These are phyloP conservation scores for Kodamaea kaohsiungensis DNA, from an alignment of 805 yeast species.

Conservation along the genomic window DNA sequence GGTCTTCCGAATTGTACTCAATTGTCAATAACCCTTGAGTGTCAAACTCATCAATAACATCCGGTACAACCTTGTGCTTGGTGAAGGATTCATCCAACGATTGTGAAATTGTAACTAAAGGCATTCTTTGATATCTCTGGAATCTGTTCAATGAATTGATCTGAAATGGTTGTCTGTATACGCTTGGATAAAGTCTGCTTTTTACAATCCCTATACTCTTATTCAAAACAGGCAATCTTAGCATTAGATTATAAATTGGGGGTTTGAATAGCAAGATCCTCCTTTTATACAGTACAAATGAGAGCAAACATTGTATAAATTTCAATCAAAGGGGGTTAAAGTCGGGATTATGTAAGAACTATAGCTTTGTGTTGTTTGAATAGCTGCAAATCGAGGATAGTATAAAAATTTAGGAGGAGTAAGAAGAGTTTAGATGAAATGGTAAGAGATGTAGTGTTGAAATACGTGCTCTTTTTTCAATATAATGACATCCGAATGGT, in stretches of 20 bases:
- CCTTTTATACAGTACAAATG: constrained; percentile 1
- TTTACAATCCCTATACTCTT: neutral
- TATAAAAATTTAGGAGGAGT: neutral
- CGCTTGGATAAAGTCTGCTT: neutral
- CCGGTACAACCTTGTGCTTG: constrained; percentile 54
- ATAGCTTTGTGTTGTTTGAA: neutral
- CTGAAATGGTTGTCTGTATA: neutral
- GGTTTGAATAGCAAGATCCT: neutral
- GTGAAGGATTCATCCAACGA: constrained; percentile 51
- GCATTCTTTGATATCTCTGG: constrained; percentile 28
- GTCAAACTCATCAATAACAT: constrained; percentile 49
- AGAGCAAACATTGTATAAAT: neutral
- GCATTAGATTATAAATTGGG: neutral
- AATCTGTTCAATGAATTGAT: neutral
- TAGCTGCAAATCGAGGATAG: neutral
- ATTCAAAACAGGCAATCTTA: neutral
- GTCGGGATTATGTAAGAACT: neutral
- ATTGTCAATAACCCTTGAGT: constrained; percentile 62
- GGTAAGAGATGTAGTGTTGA: no score
- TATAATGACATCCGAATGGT: no score
- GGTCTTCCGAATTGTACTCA: constrained; percentile 54
- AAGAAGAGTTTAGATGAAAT: neutral
- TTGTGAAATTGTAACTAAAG: constrained; percentile 53
- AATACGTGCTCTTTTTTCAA: neutral
- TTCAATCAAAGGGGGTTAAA: neutral